These are phyloP conservation scores for Coemansia sp. DNA, from an alignment of 192 early-diverging fungal species.

Conservation along the genomic window DNA sequence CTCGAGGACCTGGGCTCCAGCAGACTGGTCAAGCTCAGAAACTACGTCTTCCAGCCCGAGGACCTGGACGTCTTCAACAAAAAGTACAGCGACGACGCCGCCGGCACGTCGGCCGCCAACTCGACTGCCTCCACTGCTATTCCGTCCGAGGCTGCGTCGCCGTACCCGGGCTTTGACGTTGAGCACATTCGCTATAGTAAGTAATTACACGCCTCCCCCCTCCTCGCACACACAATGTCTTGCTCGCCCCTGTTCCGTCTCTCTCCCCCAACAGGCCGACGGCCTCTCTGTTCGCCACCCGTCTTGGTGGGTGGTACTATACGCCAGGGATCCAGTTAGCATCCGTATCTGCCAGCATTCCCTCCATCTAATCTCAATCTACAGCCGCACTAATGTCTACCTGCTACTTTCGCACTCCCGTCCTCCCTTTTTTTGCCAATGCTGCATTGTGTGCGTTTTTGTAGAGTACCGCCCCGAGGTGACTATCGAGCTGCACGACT, in stretches of 20 bases:
- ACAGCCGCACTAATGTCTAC: too few relatives aligned
- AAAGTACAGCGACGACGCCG: constrained; percentile 35
- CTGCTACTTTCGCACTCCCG: too few relatives aligned
- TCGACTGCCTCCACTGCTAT: constrained; percentile 13
- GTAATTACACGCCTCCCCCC: too few relatives aligned
- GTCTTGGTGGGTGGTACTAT: too few relatives aligned
- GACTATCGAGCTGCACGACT: constrained; percentile 51
- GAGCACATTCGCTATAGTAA: constrained; percentile 53
- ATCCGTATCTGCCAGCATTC: too few relatives aligned
- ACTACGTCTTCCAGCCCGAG: constrained; percentile 35
- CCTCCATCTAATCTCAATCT: too few relatives aligned
- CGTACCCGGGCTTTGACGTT: constrained; percentile 44
- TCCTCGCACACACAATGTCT: too few relatives aligned
- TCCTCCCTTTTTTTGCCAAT: background rate
- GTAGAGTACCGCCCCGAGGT: constrained; percentile 52
- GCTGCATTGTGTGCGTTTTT: too few relatives aligned
- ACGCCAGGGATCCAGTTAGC: too few relatives aligned
- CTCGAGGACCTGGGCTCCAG: constrained; percentile 42
- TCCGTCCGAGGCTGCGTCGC: constrained; percentile 31
- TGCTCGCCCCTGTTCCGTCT: too few relatives aligned
- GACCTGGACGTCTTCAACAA: constrained; percentile 47
- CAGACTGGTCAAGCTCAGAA: constrained; percentile 34
- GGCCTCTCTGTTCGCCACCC: too few relatives aligned
- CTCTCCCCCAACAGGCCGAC: too few relatives aligned
- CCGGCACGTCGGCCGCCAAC: constrained; percentile 2